Conservation (phyloP, 495 filamentous ascomycete species). For the Penicillium turbatum region DNA sequence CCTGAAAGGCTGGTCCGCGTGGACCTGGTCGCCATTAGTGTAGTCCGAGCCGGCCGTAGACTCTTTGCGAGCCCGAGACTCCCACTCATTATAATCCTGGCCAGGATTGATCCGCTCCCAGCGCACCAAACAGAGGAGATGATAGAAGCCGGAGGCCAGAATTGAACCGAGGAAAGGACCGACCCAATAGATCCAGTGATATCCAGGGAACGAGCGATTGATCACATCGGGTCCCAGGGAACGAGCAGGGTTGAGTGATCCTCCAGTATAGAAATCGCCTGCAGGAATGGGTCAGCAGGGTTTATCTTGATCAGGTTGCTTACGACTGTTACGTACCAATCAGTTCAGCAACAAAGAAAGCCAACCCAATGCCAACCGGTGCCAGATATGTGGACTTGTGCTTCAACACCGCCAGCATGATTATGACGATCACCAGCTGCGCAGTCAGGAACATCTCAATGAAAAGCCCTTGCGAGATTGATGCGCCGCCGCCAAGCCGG, state of each 20-base stretch:
- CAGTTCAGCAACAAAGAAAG: slow-evolving; percentile 67
- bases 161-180: slow-evolving; percentile 63
- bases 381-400: slow-evolving; percentile 75
- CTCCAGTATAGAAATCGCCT: slow-evolving; percentile 70
- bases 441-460: slow-evolving; percentile 81
- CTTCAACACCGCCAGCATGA: slow-evolving; percentile 82
- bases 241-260: slow-evolving; percentile 68
- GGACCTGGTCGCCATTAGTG: slow-evolving; percentile 5
- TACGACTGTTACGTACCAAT: slow-evolving; percentile 41
- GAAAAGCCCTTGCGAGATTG: slow-evolving; percentile 62
- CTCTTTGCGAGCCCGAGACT: slow-evolving; percentile 19
- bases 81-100: slow-evolving; percentile 55
- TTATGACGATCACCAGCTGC: slow-evolving; percentile 71
- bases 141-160: slow-evolving; percentile 65
- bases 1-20: not conserved
- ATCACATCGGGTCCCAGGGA: slow-evolving; percentile 69
- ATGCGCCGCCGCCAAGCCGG: slow-evolving; percentile 52
- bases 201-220: slow-evolving; percentile 54
- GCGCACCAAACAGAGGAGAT: slow-evolving; percentile 59
- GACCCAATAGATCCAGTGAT: slow-evolving; percentile 58
- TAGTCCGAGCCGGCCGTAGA: slow-evolving; percentile 9
- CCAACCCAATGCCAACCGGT: slow-evolving; percentile 70
- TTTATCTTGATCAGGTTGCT: not conserved
- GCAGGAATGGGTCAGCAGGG: not conserved
- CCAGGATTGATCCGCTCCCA: slow-evolving; percentile 78